These are phyloP conservation scores for Cladophialophora exuberans DNA, from an alignment of 2,329 filamentous ascomycete genomes.

Conservation along the genomic window DNA sequence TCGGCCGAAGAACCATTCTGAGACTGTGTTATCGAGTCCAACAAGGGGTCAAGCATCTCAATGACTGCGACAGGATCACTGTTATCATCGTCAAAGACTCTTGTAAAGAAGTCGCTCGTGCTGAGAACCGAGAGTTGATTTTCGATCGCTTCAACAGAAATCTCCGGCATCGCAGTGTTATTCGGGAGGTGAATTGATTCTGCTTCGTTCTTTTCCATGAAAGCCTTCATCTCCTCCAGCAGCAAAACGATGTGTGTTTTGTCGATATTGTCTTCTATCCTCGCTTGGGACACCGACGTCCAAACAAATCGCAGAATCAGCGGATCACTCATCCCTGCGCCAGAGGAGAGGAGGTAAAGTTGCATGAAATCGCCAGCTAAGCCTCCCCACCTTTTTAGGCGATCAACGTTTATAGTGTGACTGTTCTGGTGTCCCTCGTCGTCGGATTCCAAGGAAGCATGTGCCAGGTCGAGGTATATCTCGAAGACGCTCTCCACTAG, in stretches of 20 bases:
- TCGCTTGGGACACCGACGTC: constrained; percentile 66
- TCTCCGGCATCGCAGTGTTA: constrained; percentile 83
- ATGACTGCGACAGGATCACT: constrained; percentile 83
- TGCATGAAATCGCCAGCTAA: constrained; percentile 60
- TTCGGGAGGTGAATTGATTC: constrained; percentile 69
- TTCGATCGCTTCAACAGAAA: constrained; percentile 82
- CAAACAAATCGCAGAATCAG: constrained; percentile 66
- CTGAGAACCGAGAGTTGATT: constrained; percentile 89
- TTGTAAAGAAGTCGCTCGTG: constrained; percentile 94
- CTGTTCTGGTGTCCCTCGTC: constrained; percentile 58
- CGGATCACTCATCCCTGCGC: constrained; percentile 40
- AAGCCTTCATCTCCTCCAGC: constrained; percentile 63
- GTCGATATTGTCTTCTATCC: constrained; percentile 57
- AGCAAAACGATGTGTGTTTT: constrained; percentile 65
- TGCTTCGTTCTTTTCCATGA: constrained; percentile 54
- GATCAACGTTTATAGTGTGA: constrained; percentile 59
- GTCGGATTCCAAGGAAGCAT: constrained; percentile 63
- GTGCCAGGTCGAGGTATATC: constrained; percentile 68
- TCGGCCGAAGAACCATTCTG: constrained; percentile 21
- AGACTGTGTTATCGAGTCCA: constrained; percentile 65
- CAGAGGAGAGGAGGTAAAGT: constrained; percentile 39
- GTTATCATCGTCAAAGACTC: constrained; percentile 81
- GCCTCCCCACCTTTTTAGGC: constrained; percentile 63
- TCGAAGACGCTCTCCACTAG: constrained; percentile 64
- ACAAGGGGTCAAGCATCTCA: constrained; percentile 86